A percentile compares a stretch with the other conserved stretches of the same genome.
phyloP scores from a whole-genome alignment of 179 eudicot genomes.

The Sideroxylon spinosum region DNA sequence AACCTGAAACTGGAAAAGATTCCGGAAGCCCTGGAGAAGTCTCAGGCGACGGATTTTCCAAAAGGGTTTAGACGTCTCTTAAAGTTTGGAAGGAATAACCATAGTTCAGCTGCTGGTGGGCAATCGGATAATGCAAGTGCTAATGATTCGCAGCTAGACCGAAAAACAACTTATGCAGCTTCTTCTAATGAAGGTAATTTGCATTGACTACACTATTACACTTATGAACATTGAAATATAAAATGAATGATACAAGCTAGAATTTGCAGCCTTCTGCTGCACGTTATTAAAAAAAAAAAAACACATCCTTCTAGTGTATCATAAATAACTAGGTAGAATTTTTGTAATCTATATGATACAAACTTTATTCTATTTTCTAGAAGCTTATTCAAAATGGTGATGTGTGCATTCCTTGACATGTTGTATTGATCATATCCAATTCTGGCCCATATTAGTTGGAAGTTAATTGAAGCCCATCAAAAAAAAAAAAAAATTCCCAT shows the following conservation, averaged over 20 bases:
- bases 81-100: conserved; percentile 66
- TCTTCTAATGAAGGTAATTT: conserved; percentile 68
- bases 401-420: too few relatives aligned
- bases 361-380: too few relatives aligned
- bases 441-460: too few relatives aligned
- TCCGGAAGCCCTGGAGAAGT: conserved; percentile 48
- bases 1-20: conserved; percentile 34
- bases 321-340: too few relatives aligned
- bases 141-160: conserved; percentile 35
- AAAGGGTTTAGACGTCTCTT: conserved; percentile 80
- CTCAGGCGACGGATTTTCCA: conserved; percentile 52
- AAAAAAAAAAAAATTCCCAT: too few relatives aligned
- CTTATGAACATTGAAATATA: neutral
- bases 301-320: neutral
- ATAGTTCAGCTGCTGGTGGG: conserved; percentile 40
- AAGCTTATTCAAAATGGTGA: too few relatives aligned
- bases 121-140: conserved; percentile 46
- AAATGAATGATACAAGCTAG: neutral
- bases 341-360: too few relatives aligned
- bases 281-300: neutral
- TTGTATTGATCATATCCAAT: too few relatives aligned
- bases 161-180: conserved; percentile 25
- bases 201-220: neutral
- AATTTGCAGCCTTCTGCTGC: neutral
- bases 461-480: too few relatives aligned